These are phyloP conservation scores for Leccinum olivaceopallidum DNA, from an alignment of 768 basidiomycete species.

Conservation along the genomic window DNA sequence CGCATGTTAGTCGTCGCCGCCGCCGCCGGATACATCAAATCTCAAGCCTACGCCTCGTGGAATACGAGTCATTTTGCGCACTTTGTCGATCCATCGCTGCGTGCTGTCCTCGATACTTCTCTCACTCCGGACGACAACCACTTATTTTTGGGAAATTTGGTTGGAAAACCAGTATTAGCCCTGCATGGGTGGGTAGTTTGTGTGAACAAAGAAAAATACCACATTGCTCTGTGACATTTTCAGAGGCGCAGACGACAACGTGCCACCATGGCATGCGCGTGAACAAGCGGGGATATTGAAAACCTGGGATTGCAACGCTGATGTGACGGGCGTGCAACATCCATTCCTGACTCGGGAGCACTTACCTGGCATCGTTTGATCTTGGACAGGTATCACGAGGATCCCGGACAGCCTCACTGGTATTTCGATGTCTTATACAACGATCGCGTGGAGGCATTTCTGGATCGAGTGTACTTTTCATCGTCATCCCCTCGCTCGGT, in stretches of 20 bases:
- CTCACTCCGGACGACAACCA: conserved; percentile 88
- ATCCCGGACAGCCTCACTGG: conserved; percentile 67
- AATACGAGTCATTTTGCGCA: conserved; percentile 71
- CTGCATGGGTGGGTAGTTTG: conserved; percentile 67
- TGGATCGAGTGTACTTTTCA: conserved; percentile 39
- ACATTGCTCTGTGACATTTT: neutral
- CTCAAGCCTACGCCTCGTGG: conserved; percentile 81
- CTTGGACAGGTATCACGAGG: conserved; percentile 61
- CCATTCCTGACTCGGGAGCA: neutral
- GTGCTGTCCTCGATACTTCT: conserved; percentile 70
- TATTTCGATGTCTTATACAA: conserved; percentile 61
- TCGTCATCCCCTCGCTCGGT: neutral
- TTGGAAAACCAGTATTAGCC: conserved; percentile 65
- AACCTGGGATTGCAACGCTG: conserved; percentile 53
- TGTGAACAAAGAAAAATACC: neutral
- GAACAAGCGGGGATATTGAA: conserved; percentile 60
- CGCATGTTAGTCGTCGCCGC: conserved; percentile 66
- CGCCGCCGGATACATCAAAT: conserved; percentile 84
- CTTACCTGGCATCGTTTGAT: neutral
- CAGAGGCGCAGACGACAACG: conserved; percentile 81
- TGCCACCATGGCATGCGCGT: conserved; percentile 84
- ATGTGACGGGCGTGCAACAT: conserved; percentile 48
- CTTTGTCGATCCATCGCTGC: conserved; percentile 73
- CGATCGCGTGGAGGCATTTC: conserved; percentile 52
- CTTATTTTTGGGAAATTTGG: conserved; percentile 77